Conservation (phyloP, 345 rosid species). For the Bruguiera parviflora region DNA sequence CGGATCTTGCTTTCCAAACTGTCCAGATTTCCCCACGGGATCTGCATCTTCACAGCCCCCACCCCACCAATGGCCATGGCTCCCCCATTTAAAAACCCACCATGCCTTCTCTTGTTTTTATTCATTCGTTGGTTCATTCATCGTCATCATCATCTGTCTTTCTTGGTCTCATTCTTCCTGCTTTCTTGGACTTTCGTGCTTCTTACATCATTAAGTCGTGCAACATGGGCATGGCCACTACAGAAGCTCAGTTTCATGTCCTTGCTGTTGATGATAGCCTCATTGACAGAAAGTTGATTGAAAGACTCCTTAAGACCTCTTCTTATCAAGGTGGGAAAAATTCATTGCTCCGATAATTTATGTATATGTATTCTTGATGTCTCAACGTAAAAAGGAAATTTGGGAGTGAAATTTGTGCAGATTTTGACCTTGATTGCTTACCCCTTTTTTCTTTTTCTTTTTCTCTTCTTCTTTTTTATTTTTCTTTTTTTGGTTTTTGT, state of each 20-base stretch:
- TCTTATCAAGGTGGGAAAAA: slow-evolving; percentile 64
- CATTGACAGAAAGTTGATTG: slow-evolving; percentile 77
- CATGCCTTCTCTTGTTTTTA: slow-evolving; percentile 2
- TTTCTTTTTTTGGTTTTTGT: background rate
- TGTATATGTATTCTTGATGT: background rate
- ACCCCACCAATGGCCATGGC: slow-evolving; percentile 6
- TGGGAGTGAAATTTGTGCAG: background rate
- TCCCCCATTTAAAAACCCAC: slow-evolving; percentile 29
- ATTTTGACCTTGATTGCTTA: background rate
- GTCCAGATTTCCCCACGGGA: slow-evolving; percentile 43
- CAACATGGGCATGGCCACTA: slow-evolving; percentile 29
- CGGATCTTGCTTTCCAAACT: slow-evolving; percentile 67
- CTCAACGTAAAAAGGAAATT: background rate
- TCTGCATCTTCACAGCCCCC: background rate
- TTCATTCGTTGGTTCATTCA: slow-evolving; percentile 1
- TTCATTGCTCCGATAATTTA: too few species aligned
- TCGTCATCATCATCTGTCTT: slow-evolving; percentile 4
- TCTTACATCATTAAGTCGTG: background rate
- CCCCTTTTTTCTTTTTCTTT: too few species aligned
- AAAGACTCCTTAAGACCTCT: slow-evolving; percentile 78
- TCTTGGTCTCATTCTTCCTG: background rate
- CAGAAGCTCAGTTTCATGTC: slow-evolving; percentile 71
- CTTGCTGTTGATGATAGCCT: slow-evolving; percentile 91
- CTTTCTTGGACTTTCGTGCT: background rate
- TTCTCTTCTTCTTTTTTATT: too few species aligned